Base-by-base conservation (phyloP, 805 yeast species). In the Saccharomycopsis javanensis region DNA sequence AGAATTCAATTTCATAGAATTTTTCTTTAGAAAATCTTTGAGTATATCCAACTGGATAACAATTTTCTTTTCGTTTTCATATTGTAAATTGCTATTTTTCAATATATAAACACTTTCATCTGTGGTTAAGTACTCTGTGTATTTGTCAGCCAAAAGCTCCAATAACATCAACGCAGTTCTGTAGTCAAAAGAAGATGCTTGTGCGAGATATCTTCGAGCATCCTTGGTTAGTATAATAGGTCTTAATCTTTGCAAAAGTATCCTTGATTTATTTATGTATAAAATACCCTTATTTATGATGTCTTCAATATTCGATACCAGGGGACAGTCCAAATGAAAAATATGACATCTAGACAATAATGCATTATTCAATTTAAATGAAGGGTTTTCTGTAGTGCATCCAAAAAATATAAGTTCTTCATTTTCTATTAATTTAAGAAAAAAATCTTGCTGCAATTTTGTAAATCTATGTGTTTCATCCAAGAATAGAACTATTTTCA, bases 341-440 rank as follows among this genome's bases (percentile, higher is more conserved):
- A 89, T 81, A 59, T 90, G 85, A 66, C 97, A 88, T 58, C 99
- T 72, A 5, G 96, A 88, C 31, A 90, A 68, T 42, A 94, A 72
- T 0, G 98, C 98, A 57, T 86, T 80, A 60, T 91, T 84, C 45
- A 94, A 71, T 64, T 89, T 85, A 64, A 85, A 85, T 51, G 86
- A 82, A 2, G 97, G 97, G 67, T 94, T 94, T 67, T 94, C 99
- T 0, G 98, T 91, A 0, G 99, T 94, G 18, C 97, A 97, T 4
- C 98, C 98, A 55, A 92, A 82, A 51, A 94, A 76, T 1, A 83
- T 81, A 55, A 91, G 81, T 55, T 82, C 82, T 1, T 98, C 98
- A 35, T 79, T 74, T 68, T 94, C 99, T 1, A 92, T 85, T 62
- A 81, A 83, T 0, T 95, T 92, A 38, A 94, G 71, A 54, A 95